These are phyloP conservation scores for Fusarium coffeatum DNA, from an alignment of 2,329 filamentous ascomycete species.

Conservation along the genomic window DNA sequence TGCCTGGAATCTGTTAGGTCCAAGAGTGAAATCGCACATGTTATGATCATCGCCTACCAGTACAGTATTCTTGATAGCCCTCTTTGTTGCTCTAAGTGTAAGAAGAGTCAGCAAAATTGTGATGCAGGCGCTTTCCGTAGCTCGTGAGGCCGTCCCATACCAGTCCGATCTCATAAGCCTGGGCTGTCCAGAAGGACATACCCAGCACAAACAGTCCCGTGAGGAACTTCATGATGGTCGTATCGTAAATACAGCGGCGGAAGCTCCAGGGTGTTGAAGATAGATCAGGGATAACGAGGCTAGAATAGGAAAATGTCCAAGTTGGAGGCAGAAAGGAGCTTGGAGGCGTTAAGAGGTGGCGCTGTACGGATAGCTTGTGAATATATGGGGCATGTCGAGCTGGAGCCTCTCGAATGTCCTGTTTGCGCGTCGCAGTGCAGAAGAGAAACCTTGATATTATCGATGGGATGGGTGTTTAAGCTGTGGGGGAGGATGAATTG, in stretches of 20 bases:
- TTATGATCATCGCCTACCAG: slow-evolving; percentile 57
- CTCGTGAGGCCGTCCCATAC: slow-evolving; percentile 53
- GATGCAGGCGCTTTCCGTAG: not conserved
- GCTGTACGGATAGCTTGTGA: slow-evolving; percentile 25
- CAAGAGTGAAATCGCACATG: not conserved
- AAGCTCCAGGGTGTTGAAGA: slow-evolving; percentile 21
- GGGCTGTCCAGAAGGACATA: slow-evolving; percentile 64
- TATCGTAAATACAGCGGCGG: slow-evolving; percentile 15
- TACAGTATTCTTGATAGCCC: slow-evolving; percentile 83
- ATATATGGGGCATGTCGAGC: slow-evolving; percentile 41
- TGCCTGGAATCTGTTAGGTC: slow-evolving; percentile 64
- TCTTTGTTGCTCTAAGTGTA: slow-evolving; percentile 75
- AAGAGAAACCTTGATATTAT: not conserved
- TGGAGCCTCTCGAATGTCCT: slow-evolving; percentile 24
- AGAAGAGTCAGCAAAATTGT: slow-evolving; percentile 39
- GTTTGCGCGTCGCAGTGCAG: not conserved
- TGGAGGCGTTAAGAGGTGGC: slow-evolving; percentile 36
- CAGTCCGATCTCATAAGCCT: slow-evolving; percentile 68
- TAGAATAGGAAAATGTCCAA: slow-evolving; percentile 15
- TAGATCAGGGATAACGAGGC: slow-evolving; percentile 8
- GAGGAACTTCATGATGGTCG: slow-evolving; percentile 65
- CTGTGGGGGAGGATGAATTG: not conserved
- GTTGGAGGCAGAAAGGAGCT: slow-evolving; percentile 27
- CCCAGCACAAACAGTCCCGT: slow-evolving; percentile 63
- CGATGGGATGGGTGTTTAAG: not conserved